Base-by-base conservation (phyloP, 2,329 filamentous ascomycete genomes). In the Teratosphaeriaceae sp. region DNA sequence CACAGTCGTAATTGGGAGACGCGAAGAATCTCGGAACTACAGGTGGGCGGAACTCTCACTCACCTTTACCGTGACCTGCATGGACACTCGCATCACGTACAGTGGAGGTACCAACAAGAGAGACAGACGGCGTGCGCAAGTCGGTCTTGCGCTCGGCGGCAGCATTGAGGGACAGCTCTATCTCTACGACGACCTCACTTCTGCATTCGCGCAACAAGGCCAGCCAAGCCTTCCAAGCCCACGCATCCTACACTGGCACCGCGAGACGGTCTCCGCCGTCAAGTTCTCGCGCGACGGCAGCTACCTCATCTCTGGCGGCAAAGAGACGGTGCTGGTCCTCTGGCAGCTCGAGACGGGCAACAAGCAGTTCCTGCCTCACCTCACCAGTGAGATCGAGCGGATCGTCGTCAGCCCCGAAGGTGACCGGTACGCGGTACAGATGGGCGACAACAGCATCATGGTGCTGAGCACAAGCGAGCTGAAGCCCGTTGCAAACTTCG, bases 281-380 rank as follows among this genome's bases (percentile, higher is more conserved):
- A 94, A 92, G 64, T 97, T 89, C 85, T 96, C 92, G 12, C 74
- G 74, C 53, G 92, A 98, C 73, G 89, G 90, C 87, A 88, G 95
- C 60, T 98, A 98, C 63, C 68, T 98, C 46, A 82, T 98, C 40
- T 97, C 92, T 44, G 92, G 92, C 59, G 92, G 92, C 23, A 80
- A 81, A 18, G 92, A 98, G 66, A 89, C 88, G 6, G 85, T 88
- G 16, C 72, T 98, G 31, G 86, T 95, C 7, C 71, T 96, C 23
- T 97, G 89, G 89, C 92, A 98, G 65, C 72, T 96, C 44, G 86
- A 94, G 53, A 96, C 90, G 0, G 82, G 82, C 49, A 83, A 83
- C 60, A 80, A 80, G 57, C 84, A 92, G 59, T 87, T 83, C 58
- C 70, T 98, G 21, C 92, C 92, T n/a, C 88, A 97, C 74, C 74